Evolutionary conservation across 1,284 basidiomycete species (phyloP).

Genomic region (Schizopora paradoxa): DNA sequence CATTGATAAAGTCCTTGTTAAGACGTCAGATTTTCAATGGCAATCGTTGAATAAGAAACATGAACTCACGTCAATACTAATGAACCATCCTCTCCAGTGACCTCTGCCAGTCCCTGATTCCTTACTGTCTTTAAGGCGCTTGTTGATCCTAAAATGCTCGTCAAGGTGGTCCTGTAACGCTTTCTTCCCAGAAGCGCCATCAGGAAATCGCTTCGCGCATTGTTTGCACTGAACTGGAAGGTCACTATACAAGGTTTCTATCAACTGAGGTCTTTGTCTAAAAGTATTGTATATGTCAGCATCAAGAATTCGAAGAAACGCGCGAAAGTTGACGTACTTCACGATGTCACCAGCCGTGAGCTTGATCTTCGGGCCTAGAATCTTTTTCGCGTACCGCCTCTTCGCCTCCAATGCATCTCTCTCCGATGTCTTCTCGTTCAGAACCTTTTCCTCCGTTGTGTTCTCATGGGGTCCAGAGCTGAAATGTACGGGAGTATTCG

Average conservation of each 20-base stretch:
- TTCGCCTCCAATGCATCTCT: slow-evolving; percentile 45
- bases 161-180: slow-evolving; percentile 88
- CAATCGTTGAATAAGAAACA: slow-evolving; percentile 9
- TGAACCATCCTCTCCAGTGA: slow-evolving; percentile 89
- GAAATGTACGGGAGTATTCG: slow-evolving; percentile 43
- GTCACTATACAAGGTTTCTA: slow-evolving; percentile 67
- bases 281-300: slow-evolving; percentile 5
- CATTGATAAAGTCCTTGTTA: too few species aligned
- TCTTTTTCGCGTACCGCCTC: slow-evolving; percentile 61
- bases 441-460: slow-evolving; percentile 36
- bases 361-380: slow-evolving; percentile 66
- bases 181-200: slow-evolving; percentile 66
- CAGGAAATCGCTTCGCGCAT: slow-evolving; percentile 85
- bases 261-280: slow-evolving; percentile 59
- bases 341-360: slow-evolving; percentile 70
- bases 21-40: neutral
- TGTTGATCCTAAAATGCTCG: slow-evolving; percentile 95
- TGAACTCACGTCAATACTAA: slow-evolving; percentile 73
- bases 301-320: neutral
- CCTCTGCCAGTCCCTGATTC: slow-evolving; percentile 73
- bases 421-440: slow-evolving; percentile 30
- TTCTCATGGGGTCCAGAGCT: slow-evolving; percentile 22
- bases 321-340: slow-evolving; percentile 45
- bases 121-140: slow-evolving; percentile 81
- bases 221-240: slow-evolving; percentile 88